A percentile compares a stretch with the other conserved stretches of the same genome.
phyloP scores from a whole-genome alignment of 179 eudicot species.

The Silene coronaria region DNA sequence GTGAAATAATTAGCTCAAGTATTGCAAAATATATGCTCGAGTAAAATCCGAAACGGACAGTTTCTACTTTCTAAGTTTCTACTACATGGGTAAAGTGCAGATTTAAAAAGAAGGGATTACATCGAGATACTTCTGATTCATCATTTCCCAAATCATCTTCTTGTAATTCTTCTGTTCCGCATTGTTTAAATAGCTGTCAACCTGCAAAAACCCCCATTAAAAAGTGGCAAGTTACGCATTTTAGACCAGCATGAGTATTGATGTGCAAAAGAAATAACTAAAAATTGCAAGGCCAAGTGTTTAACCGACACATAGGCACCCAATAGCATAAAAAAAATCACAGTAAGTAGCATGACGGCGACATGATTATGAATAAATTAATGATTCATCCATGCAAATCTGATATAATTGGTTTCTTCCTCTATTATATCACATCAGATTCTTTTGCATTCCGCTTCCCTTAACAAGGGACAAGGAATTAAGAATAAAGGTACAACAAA shows the following conservation, averaged over 20 bases:
- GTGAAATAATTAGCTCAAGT: background rate
- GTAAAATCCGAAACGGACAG: background rate
- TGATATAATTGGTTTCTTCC: conserved; percentile 1
- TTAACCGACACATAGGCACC: background rate
- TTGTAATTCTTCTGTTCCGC: conserved; percentile 33
- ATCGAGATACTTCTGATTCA: conserved; percentile 41
- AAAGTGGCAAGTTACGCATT: background rate
- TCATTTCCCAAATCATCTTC: conserved; percentile 41
- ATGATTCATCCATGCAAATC: background rate
- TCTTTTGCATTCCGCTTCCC: background rate
- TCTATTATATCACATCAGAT: background rate
- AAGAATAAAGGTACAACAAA: conserved; percentile 9
- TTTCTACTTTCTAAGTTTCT: background rate
- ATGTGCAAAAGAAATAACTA: background rate
- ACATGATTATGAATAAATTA: background rate
- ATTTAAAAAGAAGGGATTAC: conserved; percentile 17
- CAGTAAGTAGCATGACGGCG: background rate
- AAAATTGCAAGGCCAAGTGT: background rate
- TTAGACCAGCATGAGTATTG: background rate
- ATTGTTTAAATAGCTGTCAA: conserved; percentile 28
- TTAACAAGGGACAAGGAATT: background rate
- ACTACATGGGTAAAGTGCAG: background rate
- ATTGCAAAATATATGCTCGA: background rate
- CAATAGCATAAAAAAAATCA: background rate
- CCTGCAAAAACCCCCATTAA: conserved; percentile 15